Percentiles rank a stretch among this genome's conserved stretches.
Evolutionary conservation across 805 yeast genomes (phyloP).

Genomic region (Spathaspora arborariae): DNA sequence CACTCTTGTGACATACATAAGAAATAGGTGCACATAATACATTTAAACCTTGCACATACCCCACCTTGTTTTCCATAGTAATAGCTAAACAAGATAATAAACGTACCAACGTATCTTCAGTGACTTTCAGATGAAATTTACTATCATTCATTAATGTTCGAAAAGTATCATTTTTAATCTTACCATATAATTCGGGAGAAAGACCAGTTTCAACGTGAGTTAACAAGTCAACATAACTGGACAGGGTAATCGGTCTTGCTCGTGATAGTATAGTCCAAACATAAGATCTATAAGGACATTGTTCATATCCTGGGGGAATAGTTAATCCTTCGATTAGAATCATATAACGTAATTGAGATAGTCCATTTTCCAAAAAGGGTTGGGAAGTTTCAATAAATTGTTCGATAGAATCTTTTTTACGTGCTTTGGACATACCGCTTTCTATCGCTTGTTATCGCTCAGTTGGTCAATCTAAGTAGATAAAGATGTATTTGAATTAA

Average conservation of each 20-base stretch:
- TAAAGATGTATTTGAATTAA: too few relatives aligned
- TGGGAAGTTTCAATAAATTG: conserved; percentile 36
- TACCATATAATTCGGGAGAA: conserved; percentile 52
- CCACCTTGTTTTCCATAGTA: conserved; percentile 28
- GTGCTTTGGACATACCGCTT: neutral
- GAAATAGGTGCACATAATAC: conserved; percentile 81
- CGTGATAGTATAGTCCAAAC: conserved; percentile 79
- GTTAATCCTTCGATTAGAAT: conserved; percentile 39
- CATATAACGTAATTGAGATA: conserved; percentile 35
- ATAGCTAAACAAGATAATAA: conserved; percentile 71
- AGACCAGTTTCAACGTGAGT: conserved; percentile 43
- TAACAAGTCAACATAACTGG: conserved; percentile 46
- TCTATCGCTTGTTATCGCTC: neutral
- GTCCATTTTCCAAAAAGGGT: conserved; percentile 29
- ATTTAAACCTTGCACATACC: conserved; percentile 91
- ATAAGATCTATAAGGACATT: conserved; percentile 65
- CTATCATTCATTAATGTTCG: conserved; percentile 77
- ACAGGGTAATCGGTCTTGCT: conserved; percentile 52
- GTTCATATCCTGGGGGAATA: conserved; percentile 43
- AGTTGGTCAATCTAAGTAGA: too few relatives aligned
- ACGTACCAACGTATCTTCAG: conserved; percentile 66
- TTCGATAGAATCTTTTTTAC: conserved; percentile 36
- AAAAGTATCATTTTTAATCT: conserved; percentile 82
- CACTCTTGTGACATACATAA: conserved; percentile 64
- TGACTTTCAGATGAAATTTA: conserved; percentile 57